These are phyloP conservation scores for Celoporthe dispersa DNA, from an alignment of 2,329 filamentous ascomycete species.

Conservation along the genomic window DNA sequence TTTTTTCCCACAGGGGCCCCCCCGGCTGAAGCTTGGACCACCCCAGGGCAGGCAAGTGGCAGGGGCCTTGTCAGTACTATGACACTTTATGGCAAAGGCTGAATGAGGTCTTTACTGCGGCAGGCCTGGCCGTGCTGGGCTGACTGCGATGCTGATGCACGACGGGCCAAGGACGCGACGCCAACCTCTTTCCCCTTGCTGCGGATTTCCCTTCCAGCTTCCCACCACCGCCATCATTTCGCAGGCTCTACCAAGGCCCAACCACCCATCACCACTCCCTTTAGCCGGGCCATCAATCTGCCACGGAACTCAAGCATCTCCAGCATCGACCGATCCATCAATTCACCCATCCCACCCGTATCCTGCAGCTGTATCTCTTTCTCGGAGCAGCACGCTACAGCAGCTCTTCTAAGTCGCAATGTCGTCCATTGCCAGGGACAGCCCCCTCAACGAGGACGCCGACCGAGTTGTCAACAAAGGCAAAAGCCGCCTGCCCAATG, in stretches of 20 bases:
- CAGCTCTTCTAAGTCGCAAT: neutral
- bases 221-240: neutral
- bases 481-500: conserved; percentile 18
- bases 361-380: neutral
- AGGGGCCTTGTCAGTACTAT: conserved; percentile 4
- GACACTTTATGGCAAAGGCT: conserved; percentile 7
- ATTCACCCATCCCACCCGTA: neutral
- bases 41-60: neutral
- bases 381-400: neutral
- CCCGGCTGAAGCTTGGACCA: conserved; percentile 15
- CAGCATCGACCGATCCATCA: neutral
- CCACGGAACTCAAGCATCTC: neutral
- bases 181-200: conserved; percentile 13
- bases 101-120: neutral
- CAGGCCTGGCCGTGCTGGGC: neutral
- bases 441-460: conserved; percentile 16
- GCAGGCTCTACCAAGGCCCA: neutral
- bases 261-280: neutral
- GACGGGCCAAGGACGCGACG: conserved; percentile 8
- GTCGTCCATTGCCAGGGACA: conserved; percentile 24
- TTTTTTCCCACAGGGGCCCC: neutral
- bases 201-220: conserved; percentile 4
- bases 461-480: conserved; percentile 9
- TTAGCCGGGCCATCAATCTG: neutral
- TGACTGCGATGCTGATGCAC: conserved; percentile 3